phyloP scores from a whole-genome alignment of 495 filamentous ascomycete species.

The Aspergillus homomorphus region DNA sequence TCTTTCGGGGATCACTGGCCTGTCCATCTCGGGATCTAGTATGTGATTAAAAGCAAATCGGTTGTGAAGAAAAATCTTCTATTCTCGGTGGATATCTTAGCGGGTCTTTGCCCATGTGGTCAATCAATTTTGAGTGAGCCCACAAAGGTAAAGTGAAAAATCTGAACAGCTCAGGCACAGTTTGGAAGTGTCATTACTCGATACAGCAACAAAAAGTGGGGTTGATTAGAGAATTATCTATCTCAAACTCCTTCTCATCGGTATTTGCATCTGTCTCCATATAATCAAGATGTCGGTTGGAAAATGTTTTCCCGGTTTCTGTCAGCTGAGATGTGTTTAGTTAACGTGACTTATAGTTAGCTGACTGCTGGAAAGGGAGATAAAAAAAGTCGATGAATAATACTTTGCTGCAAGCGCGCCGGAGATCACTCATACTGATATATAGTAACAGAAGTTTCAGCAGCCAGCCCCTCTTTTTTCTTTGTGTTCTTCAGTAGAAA shows the following conservation, averaged over 20 bases:
- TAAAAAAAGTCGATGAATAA: too few relatives aligned
- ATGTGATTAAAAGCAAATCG: not conserved
- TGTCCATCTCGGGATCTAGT: not conserved
- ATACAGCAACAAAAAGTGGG: not conserved
- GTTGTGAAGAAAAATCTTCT: not conserved
- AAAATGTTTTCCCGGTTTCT: too few relatives aligned
- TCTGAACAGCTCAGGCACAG: not conserved
- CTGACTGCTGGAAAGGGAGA: too few relatives aligned
- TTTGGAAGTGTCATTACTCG: not conserved
- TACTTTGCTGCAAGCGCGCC: slow-evolving; percentile 1
- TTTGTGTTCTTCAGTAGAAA: not conserved
- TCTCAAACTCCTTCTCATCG: too few relatives aligned
- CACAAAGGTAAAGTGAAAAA: not conserved
- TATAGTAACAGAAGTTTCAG: not conserved
- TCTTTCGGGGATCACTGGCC: not conserved
- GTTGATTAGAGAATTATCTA: too few relatives aligned
- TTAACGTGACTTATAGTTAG: too few relatives aligned
- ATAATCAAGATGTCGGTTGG: too few relatives aligned
- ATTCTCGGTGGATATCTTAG: not conserved
- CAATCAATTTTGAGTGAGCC: not conserved
- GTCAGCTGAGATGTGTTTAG: too few relatives aligned
- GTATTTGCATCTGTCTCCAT: too few relatives aligned
- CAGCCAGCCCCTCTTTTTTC: slow-evolving; percentile 23
- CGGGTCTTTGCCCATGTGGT: not conserved
- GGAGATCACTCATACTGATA: not conserved